Evolutionary conservation across 2,329 filamentous ascomycete genomes (phyloP).

Genomic region (Blastomyces gilchristii): DNA sequence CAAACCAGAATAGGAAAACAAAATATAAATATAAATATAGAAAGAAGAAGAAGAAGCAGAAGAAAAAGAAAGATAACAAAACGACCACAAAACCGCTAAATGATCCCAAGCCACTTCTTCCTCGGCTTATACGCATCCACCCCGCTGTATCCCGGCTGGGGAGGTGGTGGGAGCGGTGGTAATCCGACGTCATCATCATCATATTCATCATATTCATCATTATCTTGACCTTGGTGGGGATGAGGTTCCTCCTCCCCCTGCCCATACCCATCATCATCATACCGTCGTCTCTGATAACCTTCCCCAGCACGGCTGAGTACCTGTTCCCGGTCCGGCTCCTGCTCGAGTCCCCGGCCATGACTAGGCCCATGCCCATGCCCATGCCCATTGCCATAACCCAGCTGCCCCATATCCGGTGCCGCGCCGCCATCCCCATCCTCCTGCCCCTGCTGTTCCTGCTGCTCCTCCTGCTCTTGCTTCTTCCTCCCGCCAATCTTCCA

Average conservation of each 20-base stretch:
- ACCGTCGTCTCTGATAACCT: neutral
- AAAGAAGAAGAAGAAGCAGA: neutral
- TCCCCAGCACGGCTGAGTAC: conserved; percentile 1
- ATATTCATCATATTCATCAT: neutral
- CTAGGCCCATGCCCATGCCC: too few relatives aligned
- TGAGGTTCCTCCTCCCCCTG: neutral
- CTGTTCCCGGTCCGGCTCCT: neutral
- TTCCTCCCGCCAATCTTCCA: conserved; percentile 16
- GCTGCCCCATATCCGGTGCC: neutral
- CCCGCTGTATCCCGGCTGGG: conserved; percentile 21
- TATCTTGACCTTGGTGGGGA: too few relatives aligned
- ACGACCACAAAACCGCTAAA: conserved; percentile 7
- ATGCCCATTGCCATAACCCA: neutral
- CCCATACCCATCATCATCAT: conserved; percentile 3
- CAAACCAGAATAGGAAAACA: neutral
- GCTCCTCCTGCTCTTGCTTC: conserved; percentile 15
- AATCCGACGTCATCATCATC: conserved; percentile 1
- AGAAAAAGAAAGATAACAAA: neutral
- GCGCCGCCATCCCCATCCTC: conserved; percentile 10
- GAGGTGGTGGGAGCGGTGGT: conserved; percentile 3
- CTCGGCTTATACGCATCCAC: conserved; percentile 25
- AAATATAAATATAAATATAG: neutral
- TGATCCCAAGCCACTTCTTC: conserved; percentile 19
- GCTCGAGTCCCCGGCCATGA: neutral
- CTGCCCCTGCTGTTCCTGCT: conserved; percentile 17